phyloP scores from a whole-genome alignment of 106 monocot genomes.

The Ottelia alismoides region DNA sequence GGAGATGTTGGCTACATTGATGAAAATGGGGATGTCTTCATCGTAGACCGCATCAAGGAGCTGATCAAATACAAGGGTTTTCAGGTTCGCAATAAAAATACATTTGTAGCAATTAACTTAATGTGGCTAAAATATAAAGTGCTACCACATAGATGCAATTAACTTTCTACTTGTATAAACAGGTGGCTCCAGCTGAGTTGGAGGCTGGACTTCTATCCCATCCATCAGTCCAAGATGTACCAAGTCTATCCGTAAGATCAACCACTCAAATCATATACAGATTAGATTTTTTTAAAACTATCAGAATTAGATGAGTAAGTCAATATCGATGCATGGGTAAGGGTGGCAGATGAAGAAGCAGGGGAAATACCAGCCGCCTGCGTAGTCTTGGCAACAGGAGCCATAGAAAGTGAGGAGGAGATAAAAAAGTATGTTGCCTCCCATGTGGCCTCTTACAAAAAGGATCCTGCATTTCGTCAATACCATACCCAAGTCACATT shows the following conservation, averaged over 20 bases:
- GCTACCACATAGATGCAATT: too few species aligned
- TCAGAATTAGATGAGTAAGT: background rate
- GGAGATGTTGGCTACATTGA: constrained; percentile 91
- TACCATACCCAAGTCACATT: constrained; percentile 65
- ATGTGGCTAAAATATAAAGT: too few species aligned
- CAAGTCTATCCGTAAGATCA: constrained; percentile 51
- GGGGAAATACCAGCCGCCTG: constrained; percentile 82
- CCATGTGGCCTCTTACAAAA: constrained; percentile 82
- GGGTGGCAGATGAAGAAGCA: constrained; percentile 69
- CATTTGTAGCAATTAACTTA: too few species aligned
- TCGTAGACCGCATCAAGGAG: constrained; percentile 90
- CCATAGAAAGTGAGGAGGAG: constrained; percentile 45
- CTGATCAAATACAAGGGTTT: constrained; percentile 97
- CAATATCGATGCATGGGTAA: constrained; percentile 1
- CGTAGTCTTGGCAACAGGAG: constrained; percentile 38
- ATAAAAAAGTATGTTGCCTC: constrained; percentile 47
- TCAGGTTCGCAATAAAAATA: too few species aligned
- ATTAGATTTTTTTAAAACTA: background rate
- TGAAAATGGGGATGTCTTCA: constrained; percentile 81
- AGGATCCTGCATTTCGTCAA: constrained; percentile 49
- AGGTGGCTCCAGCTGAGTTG: constrained; percentile 90
- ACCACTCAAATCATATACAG: too few species aligned
- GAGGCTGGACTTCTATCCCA: constrained; percentile 76
- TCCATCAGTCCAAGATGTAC: constrained; percentile 63
- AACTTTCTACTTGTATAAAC: background rate